These are phyloP conservation scores for Cladosporium oxysporum DNA, from an alignment of 2,329 filamentous ascomycete species.

Conservation along the genomic window DNA sequence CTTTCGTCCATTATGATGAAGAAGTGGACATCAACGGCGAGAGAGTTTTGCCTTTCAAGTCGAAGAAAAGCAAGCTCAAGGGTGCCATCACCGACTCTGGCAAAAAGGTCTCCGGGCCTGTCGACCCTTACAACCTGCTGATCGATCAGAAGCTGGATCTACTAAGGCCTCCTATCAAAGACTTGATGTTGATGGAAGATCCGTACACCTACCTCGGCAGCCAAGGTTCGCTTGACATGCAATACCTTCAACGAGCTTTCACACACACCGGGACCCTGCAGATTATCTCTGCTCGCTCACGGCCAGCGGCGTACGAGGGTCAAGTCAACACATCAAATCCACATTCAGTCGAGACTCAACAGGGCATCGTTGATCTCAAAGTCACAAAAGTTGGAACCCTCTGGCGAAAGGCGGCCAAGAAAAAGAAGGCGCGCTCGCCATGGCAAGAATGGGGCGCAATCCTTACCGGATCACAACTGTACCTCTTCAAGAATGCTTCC, in stretches of 20 bases:
- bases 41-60: conserved; percentile 69
- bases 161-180: conserved; percentile 80
- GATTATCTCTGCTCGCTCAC: conserved; percentile 89
- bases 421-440: conserved; percentile 89
- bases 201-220: conserved; percentile 86
- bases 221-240: conserved; percentile 72
- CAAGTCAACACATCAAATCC: conserved; percentile 48
- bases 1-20: conserved; percentile 97
- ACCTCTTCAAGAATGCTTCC: conserved; percentile 89
- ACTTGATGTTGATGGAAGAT: conserved; percentile 91
- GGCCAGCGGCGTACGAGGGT: conserved; percentile 92
- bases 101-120: conserved; percentile 67
- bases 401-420: conserved; percentile 93
- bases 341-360: conserved; percentile 74
- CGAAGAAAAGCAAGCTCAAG: conserved; percentile 70
- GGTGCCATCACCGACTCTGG: conserved; percentile 62
- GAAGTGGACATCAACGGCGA: conserved; percentile 79
- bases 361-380: conserved; percentile 94
- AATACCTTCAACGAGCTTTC: conserved; percentile 82
- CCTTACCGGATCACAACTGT: conserved; percentile 92
- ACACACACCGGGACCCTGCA: conserved; percentile 90
- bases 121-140: conserved; percentile 94
- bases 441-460: conserved; percentile 99
- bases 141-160: conserved; percentile 84
- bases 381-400: conserved; percentile 93